A percentile compares a stretch with the other conserved stretches of the same genome.
phyloP scores from a whole-genome alignment of 2,329 filamentous ascomycete species.

The Aspergillus novoparasiticus region DNA sequence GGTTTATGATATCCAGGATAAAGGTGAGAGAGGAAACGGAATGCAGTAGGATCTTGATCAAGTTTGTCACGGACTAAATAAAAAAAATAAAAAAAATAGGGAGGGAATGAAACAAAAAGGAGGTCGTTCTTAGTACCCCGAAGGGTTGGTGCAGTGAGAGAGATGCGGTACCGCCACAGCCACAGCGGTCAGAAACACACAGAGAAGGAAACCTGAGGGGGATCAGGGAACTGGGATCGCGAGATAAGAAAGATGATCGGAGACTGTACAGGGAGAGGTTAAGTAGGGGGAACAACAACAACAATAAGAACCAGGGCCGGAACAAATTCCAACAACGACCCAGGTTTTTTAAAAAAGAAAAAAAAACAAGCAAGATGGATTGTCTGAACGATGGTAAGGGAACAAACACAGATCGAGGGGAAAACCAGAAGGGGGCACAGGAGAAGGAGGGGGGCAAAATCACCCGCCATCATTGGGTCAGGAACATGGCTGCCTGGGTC shows the following conservation, averaged over 20 bases:
- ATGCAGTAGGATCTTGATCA: slow-evolving; percentile 10
- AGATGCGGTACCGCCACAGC: slow-evolving; percentile 30
- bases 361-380: slow-evolving; percentile 3
- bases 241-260: slow-evolving; percentile 1
- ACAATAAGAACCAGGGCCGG: not conserved
- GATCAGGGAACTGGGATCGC: slow-evolving; percentile 14
- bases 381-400: slow-evolving; percentile 13
- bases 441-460: slow-evolving; percentile 5
- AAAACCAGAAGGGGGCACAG: slow-evolving; percentile 11
- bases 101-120: slow-evolving; percentile 13
- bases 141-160: slow-evolving; percentile 17
- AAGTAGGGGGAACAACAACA: slow-evolving; percentile 14
- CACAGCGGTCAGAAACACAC: slow-evolving; percentile 27
- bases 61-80: slow-evolving; percentile 12
- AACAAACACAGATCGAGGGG: slow-evolving; percentile 18
- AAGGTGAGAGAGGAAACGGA: slow-evolving; percentile 1
- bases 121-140: slow-evolving; percentile 3
- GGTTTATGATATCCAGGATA: slow-evolving; percentile 9
- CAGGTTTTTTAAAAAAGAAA: slow-evolving; percentile 4
- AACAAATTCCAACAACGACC: slow-evolving; percentile 1
- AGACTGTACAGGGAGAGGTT: slow-evolving; percentile 16
- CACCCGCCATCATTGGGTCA: slow-evolving; percentile 17
- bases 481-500: slow-evolving; percentile 15
- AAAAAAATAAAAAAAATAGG: slow-evolving; percentile 10
- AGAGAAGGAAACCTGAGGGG: slow-evolving; percentile 3